Evolutionary conservation across 768 basidiomycete genomes (phyloP), one percentile per base, ranked within the genome.

Genomic region (Dacryopinax primogenitus): DNA sequence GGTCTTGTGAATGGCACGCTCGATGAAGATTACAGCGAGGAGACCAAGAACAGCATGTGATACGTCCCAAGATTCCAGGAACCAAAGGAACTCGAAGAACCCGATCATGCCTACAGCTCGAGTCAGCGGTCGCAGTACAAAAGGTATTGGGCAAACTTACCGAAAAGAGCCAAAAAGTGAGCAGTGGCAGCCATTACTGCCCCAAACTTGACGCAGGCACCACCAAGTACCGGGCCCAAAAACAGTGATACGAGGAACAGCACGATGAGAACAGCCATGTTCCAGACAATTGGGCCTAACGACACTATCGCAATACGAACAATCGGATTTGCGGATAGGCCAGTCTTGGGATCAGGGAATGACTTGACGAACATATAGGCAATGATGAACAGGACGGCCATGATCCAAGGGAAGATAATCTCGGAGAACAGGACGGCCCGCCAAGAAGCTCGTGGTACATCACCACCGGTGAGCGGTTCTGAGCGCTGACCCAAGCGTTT

Each of bases 41-140:
- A 96, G 81, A 30, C 95, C 96, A 47, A 99, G 82, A 16, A 97
- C 90, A 23, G 94, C 92, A 72, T 98, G 92, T 0, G 91, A 87
- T 1, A 85, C 83, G 66, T 94, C 81, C 94, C 93, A 98, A 3
- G 84, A 78, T 76, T 96, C 93, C 67, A 96, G 81, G 83, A 89
- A 92, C 93, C 93, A 96, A 87, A 96, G 79, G 78, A 99, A 92
- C 75, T 99, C 95, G 71, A 98, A 96, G 83, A 95, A 95, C 11
- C 82, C 93, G 66, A 98, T 75, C 81, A 92, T 85, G 62, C 66
- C 65, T 41, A 35, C n/a, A 18, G 41, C 3, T 13, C 32, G 34
- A 4, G 33, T 21, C 16, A 64, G 32, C 39, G 33, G 63, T 47
- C 26, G 21, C 18, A 4, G 18, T 7, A 18, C 18, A 6, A 64